Evolutionary conservation across 108 stramenopile genomes (phyloP).

Genomic region (Chaetoceros tenuissimus): DNA sequence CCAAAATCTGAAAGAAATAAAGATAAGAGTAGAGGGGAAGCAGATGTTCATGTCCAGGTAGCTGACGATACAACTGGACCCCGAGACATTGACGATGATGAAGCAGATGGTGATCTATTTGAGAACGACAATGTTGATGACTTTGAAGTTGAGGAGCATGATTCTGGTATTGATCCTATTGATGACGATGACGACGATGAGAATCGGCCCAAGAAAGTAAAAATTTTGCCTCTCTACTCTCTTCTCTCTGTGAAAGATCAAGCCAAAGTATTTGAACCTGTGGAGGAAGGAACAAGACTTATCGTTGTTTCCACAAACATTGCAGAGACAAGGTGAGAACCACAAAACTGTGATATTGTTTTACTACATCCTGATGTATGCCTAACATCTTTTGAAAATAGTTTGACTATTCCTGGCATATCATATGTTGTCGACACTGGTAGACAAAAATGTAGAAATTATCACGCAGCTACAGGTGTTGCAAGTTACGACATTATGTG

Average conservation of each 20-base stretch:
- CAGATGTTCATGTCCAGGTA: constrained; percentile 11
- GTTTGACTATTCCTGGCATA: constrained; percentile 73
- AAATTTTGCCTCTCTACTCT: constrained; percentile 90
- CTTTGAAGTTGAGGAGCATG: constrained; percentile 25
- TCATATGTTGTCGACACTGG: constrained; percentile 98
- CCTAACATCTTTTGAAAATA: no score
- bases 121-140: constrained; percentile 24
- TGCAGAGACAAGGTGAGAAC: constrained; percentile 95
- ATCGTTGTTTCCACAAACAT: constrained; percentile 97
- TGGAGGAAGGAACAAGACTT: constrained; percentile 80
- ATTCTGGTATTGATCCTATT: constrained; percentile 2
- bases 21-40: constrained; percentile 21
- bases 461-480: constrained; percentile 74
- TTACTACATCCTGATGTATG: background rate
- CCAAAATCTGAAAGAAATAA: constrained; percentile 8
- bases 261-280: constrained; percentile 81
- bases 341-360: constrained; percentile 56
- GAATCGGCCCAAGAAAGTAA: constrained; percentile 31
- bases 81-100: constrained; percentile 86
- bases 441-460: constrained; percentile 87
- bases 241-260: constrained; percentile 89
- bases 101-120: constrained; percentile 53
- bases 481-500: constrained; percentile 89
- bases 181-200: constrained; percentile 1
- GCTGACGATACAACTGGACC: constrained; percentile 21